phyloP scores from a whole-genome alignment of 352 stramenopile genomes.

The Globisporangium spinosum region DNA sequence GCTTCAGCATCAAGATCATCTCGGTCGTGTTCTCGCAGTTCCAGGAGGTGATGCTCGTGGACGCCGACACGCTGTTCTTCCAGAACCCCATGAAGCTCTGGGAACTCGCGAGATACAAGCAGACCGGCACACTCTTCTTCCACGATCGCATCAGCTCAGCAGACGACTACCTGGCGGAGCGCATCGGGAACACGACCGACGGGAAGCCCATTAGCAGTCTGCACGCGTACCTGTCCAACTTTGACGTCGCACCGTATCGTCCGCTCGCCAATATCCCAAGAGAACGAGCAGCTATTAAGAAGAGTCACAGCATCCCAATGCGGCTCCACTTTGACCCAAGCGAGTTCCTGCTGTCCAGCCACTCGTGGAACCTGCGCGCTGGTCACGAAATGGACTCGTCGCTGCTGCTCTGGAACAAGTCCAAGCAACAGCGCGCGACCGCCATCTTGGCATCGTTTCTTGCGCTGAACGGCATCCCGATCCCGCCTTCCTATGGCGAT shows the following conservation, averaged over 20 bases:
- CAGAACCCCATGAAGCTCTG: slow-evolving; percentile 52
- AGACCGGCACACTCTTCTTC: slow-evolving; percentile 59
- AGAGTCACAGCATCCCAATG: slow-evolving; percentile 21
- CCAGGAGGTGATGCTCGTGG: slow-evolving; percentile 67
- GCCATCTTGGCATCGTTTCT: slow-evolving; percentile 60
- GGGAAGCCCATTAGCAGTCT: slow-evolving; percentile 29
- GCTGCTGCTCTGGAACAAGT: slow-evolving; percentile 72
- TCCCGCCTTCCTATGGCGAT: slow-evolving; percentile 57
- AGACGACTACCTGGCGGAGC: slow-evolving; percentile 41
- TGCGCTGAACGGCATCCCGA: slow-evolving; percentile 30
- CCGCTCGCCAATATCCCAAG: slow-evolving; percentile 33
- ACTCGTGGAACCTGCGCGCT: slow-evolving; percentile 60
- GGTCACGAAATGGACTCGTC: slow-evolving; percentile 78
- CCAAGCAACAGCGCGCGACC: slow-evolving; percentile 56
- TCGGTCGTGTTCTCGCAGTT: slow-evolving; percentile 62
- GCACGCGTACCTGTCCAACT: slow-evolving; percentile 50
- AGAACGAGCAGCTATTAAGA: slow-evolving; percentile 11
- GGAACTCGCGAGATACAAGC: slow-evolving; percentile 43
- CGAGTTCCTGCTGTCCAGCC: slow-evolving; percentile 45
- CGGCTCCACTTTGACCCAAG: slow-evolving; percentile 43
- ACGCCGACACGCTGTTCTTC: slow-evolving; percentile 71
- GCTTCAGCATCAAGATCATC: slow-evolving; percentile 67
- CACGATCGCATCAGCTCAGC: slow-evolving; percentile 42
- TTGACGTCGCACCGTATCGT: slow-evolving; percentile 45
- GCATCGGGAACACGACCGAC: slow-evolving; percentile 11